phyloP scores from a whole-genome alignment of 2,329 filamentous ascomycete species.

The Arthrobotrys musiformis region DNA sequence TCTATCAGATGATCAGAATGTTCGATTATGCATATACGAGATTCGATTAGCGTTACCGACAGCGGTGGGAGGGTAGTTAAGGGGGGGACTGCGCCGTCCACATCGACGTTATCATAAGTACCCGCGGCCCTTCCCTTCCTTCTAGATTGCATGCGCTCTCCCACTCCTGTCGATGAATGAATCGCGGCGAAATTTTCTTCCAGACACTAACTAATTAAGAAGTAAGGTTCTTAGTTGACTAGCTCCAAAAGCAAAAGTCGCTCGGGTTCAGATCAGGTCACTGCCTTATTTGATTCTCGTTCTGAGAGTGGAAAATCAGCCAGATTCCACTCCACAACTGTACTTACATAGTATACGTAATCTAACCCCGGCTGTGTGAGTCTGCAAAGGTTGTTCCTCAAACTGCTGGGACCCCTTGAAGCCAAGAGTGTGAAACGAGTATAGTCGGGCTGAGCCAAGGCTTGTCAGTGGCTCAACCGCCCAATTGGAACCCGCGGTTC shows the following conservation, averaged over 20 bases:
- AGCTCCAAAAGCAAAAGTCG: not conserved
- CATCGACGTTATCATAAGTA: slow-evolving; percentile 18
- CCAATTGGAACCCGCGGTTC: slow-evolving; percentile 13
- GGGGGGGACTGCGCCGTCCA: slow-evolving; percentile 29
- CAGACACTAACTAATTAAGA: too few relatives aligned
- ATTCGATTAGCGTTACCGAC: slow-evolving; percentile 23
- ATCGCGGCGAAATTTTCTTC: slow-evolving; percentile 5
- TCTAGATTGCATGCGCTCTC: not conserved
- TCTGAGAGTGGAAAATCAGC: slow-evolving; percentile 10
- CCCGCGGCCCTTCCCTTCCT: not conserved
- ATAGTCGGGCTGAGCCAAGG: slow-evolving; percentile 17
- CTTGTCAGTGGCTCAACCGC: slow-evolving; percentile 40
- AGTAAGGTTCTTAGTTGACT: not conserved
- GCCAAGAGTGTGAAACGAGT: slow-evolving; percentile 48
- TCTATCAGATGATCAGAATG: slow-evolving; percentile 41
- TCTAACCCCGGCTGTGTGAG: slow-evolving; percentile 49
- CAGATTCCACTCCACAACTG: slow-evolving; percentile 9
- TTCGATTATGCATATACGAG: slow-evolving; percentile 26
- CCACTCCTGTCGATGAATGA: not conserved
- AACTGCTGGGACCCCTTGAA: slow-evolving; percentile 8
- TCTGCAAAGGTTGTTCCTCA: slow-evolving; percentile 19
- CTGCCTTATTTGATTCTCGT: not conserved
- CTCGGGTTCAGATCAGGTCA: slow-evolving; percentile 7
- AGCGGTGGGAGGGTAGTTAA: not conserved
- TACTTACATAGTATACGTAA: slow-evolving; percentile 54